A percentile compares a stretch with the other conserved stretches of the same genome.
These are phyloP conservation scores for Coemansia sp. DNA, from an alignment of 192 early-diverging fungal species.

Conservation along the genomic window DNA sequence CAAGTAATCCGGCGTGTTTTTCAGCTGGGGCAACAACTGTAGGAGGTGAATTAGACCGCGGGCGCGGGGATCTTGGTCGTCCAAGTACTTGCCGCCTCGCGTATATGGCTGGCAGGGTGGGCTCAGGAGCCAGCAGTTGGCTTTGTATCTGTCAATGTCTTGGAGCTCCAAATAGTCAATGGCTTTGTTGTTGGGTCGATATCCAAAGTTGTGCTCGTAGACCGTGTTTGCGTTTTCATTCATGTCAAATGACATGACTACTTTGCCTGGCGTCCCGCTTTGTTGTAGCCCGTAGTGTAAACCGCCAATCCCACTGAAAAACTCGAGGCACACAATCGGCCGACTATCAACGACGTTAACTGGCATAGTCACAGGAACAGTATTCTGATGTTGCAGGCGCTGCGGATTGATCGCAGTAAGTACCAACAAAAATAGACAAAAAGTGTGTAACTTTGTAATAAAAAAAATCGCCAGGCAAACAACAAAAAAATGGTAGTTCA, in stretches of 20 bases:
- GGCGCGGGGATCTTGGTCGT: slow-evolving; percentile 57
- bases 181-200: slow-evolving; percentile 51
- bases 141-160: slow-evolving; percentile 60
- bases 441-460: neutral
- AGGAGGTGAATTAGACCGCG: slow-evolving; percentile 46
- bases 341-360: neutral
- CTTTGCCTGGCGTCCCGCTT: slow-evolving; percentile 24
- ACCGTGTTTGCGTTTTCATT: slow-evolving; percentile 53
- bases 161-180: slow-evolving; percentile 35
- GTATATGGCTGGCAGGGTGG: slow-evolving; percentile 92
- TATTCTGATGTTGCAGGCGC: neutral
- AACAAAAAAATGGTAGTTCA: neutral
- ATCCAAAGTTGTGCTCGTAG: slow-evolving; percentile 41
- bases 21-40: slow-evolving; percentile 29
- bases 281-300: slow-evolving; percentile 48
- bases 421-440: neutral
- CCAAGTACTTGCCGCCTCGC: slow-evolving; percentile 74
- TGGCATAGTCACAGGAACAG: slow-evolving; percentile 1
- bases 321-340: slow-evolving; percentile 42
- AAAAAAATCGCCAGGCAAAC: neutral
- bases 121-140: slow-evolving; percentile 85
- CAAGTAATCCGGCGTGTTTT: slow-evolving; percentile 21
- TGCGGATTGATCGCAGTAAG: neutral
- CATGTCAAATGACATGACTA: slow-evolving; percentile 51
- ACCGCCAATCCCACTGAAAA: slow-evolving; percentile 55